phyloP scores from a whole-genome alignment of 495 filamentous ascomycete genomes.

The Penicillium odoratum region DNA sequence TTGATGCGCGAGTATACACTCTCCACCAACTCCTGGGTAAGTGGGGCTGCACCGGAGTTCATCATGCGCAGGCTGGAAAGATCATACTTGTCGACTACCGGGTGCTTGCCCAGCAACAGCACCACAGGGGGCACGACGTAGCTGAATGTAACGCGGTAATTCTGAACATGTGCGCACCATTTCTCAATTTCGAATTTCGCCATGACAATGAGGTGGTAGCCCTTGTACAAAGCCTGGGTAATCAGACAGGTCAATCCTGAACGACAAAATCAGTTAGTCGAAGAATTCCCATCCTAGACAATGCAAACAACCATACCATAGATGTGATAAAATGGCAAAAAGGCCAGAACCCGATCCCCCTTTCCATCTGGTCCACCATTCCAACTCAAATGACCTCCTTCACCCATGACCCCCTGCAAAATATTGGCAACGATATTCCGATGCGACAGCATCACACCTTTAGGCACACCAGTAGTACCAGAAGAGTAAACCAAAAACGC shows the following conservation, averaged over 20 bases:
- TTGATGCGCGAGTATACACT: constrained; percentile 72
- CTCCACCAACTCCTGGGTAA: constrained; percentile 80
- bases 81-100: constrained; percentile 75
- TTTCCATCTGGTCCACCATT: constrained; percentile 59
- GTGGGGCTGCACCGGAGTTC: constrained; percentile 86
- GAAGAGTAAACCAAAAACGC: constrained; percentile 79
- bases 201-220: constrained; percentile 74
- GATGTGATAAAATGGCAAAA: constrained; percentile 94
- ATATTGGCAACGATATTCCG: constrained; percentile 76
- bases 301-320: constrained; percentile 56
- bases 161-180: constrained; percentile 75
- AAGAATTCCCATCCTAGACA: constrained; percentile 35
- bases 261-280: constrained; percentile 62
- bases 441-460: constrained; percentile 90
- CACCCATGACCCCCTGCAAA: constrained; percentile 55
- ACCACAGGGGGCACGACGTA: constrained; percentile 88
- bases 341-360: constrained; percentile 72
- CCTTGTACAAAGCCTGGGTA: constrained; percentile 63
- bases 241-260: constrained; percentile 69
- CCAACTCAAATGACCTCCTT: constrained; percentile 59
- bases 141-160: constrained; percentile 70
- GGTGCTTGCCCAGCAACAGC: constrained; percentile 76
- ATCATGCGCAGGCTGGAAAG: constrained; percentile 77
- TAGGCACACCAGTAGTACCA: constrained; percentile 90
- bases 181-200: constrained; percentile 78